These are phyloP conservation scores for Hymenoscyphus albidus DNA, from an alignment of 2,329 filamentous ascomycete species.

Conservation along the genomic window DNA sequence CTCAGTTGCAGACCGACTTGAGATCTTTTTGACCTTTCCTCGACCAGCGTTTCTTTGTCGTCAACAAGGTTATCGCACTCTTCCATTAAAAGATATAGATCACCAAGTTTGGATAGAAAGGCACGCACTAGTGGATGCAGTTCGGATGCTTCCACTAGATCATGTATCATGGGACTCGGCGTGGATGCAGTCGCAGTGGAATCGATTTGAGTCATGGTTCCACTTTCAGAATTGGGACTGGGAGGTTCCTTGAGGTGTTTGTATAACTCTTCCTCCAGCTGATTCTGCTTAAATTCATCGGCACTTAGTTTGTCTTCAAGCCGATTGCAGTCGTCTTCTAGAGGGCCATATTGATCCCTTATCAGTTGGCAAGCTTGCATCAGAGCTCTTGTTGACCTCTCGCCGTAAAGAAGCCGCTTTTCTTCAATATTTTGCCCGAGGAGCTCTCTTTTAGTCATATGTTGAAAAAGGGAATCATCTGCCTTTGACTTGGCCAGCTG, in stretches of 20 bases:
- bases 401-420: background rate
- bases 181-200: background rate
- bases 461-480: constrained; percentile 18
- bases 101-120: constrained; percentile 19
- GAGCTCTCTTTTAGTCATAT: constrained; percentile 1
- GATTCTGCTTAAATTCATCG: constrained; percentile 15
- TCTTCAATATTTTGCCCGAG: background rate
- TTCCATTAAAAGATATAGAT: constrained; percentile 23
- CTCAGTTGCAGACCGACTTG: constrained; percentile 11
- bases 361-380: constrained; percentile 14
- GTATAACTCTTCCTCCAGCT: constrained; percentile 18
- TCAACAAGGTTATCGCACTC: constrained; percentile 15
- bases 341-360: constrained; percentile 23
- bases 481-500: constrained; percentile 15
- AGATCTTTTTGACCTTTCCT: constrained; percentile 10
- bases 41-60: constrained; percentile 18
- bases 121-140: constrained; percentile 22
- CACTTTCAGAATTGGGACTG: background rate
- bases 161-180: background rate
- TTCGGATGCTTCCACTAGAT: constrained; percentile 8
- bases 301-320: constrained; percentile 20
- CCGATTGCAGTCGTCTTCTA: constrained; percentile 24
- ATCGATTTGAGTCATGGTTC: background rate
- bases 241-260: background rate
- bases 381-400: constrained; percentile 9